These are phyloP conservation scores for Citrus mangshanensis DNA, from an alignment of 345 rosid genomes.

Conservation along the genomic window DNA sequence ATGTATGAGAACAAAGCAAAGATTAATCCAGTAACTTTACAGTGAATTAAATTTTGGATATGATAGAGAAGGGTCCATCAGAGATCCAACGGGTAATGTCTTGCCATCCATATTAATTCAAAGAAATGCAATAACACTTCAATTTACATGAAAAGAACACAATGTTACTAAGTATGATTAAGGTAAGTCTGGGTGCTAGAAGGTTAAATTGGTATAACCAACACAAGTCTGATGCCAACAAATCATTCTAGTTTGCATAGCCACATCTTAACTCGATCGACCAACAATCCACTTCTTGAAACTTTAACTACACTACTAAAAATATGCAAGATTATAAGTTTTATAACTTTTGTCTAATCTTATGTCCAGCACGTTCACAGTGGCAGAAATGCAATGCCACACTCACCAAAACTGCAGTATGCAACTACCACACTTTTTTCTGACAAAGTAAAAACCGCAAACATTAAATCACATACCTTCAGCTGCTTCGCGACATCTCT, in stretches of 20 bases:
- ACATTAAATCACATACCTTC: slow-evolving; percentile 38
- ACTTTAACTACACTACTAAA: not conserved
- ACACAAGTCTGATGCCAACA: not conserved
- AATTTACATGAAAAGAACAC: not conserved
- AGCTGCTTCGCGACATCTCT: slow-evolving; percentile 87
- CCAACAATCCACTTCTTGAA: not conserved
- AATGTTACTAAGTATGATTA: not conserved
- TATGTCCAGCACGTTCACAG: not conserved
- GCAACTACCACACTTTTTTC: not conserved
- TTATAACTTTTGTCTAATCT: not conserved
- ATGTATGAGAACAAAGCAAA: too few species aligned
- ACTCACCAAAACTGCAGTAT: too few species aligned
- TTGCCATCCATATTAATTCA: not conserved
- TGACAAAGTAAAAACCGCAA: not conserved
- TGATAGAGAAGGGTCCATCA: too few species aligned
- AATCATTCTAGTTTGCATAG: not conserved
- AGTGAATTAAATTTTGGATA: too few species aligned
- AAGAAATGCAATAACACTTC: not conserved
- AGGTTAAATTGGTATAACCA: not conserved
- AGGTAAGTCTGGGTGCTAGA: not conserved
- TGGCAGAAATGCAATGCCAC: not conserved
- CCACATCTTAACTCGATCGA: not conserved
- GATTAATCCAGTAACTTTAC: too few species aligned
- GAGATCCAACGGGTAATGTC: not conserved
- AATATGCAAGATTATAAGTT: not conserved